phyloP scores from a whole-genome alignment of 768 basidiomycete genomes.

The Sarcodon sp. region DNA sequence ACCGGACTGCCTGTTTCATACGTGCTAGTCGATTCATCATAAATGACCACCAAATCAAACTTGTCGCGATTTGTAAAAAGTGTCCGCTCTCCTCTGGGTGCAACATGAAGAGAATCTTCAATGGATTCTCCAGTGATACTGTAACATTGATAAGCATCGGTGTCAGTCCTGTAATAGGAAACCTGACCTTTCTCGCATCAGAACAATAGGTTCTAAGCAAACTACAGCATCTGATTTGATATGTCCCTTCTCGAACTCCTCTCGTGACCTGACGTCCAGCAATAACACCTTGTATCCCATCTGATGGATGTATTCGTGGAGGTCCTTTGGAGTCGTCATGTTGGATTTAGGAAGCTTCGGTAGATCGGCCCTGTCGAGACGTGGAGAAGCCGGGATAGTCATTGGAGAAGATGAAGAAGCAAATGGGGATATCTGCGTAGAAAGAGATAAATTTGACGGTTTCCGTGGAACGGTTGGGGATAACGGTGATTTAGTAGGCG shows the following conservation, averaged over 20 bases:
- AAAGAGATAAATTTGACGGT: constrained; percentile 25
- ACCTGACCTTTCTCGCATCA: constrained; percentile 55
- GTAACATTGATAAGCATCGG: neutral
- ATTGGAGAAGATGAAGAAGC: constrained; percentile 16
- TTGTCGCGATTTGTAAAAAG: constrained; percentile 80
- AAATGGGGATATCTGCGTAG: constrained; percentile 18
- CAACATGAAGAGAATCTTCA: constrained; percentile 62
- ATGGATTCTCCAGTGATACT: constrained; percentile 59
- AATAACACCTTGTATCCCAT: constrained; percentile 48
- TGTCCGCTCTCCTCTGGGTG: constrained; percentile 54
- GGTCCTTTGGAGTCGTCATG: constrained; percentile 42
- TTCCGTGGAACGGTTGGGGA: constrained; percentile 30
- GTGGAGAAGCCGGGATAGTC: constrained; percentile 12
- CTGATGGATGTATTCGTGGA: constrained; percentile 43
- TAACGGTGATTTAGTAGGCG: constrained; percentile 19
- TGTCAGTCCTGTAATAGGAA: neutral
- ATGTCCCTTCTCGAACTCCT: constrained; percentile 63
- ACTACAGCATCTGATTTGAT: constrained; percentile 59
- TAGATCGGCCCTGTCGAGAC: constrained; percentile 18
- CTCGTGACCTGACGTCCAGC: constrained; percentile 72
- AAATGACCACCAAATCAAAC: constrained; percentile 81
- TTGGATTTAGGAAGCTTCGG: constrained; percentile 47
- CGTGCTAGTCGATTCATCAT: constrained; percentile 53
- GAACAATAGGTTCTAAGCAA: constrained; percentile 76
- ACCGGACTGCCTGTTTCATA: constrained; percentile 40